A percentile compares a stretch with the other conserved stretches of the same genome.
These are phyloP conservation scores for Trametes versicolor DNA, from an alignment of 1,284 basidiomycete genomes.

Conservation along the genomic window DNA sequence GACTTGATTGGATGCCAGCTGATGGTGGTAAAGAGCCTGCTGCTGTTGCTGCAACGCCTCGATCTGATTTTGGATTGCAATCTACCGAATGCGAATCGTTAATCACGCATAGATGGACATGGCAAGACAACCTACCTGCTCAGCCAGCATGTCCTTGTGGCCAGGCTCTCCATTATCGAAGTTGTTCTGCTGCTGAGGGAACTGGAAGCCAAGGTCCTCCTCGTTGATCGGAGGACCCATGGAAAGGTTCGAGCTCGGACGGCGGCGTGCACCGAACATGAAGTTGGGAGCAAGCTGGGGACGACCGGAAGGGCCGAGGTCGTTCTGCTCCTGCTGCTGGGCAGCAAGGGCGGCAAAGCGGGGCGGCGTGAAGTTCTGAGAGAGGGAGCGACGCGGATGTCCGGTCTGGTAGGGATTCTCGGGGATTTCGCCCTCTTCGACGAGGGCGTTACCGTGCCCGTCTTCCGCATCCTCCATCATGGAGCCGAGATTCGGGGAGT, in stretches of 20 bases:
- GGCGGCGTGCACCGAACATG: constrained; percentile 83
- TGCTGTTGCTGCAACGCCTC: constrained; percentile 92
- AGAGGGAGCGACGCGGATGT: constrained; percentile 78
- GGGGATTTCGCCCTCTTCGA: constrained; percentile 81
- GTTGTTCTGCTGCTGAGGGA: constrained; percentile 72
- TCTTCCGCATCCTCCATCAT: constrained; percentile 87
- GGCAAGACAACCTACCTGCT: constrained; percentile 69
- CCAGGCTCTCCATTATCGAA: constrained; percentile 56
- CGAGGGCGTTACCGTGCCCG: constrained; percentile 51
- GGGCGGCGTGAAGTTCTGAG: constrained; percentile 86
- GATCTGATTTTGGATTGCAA: constrained; percentile 90
- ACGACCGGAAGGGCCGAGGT: constrained; percentile 83
- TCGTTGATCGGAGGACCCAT: constrained; percentile 81
- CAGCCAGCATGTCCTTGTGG: constrained; percentile 86
- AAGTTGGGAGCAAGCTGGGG: constrained; percentile 91
- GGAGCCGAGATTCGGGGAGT: constrained; percentile 79
- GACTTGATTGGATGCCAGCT: constrained; percentile 81
- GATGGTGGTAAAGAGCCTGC: constrained; percentile 89
- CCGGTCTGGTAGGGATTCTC: constrained; percentile 63
- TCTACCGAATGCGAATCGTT: constrained; percentile 54
- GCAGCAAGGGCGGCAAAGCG: constrained; percentile 88
- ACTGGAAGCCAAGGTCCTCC: constrained; percentile 83
- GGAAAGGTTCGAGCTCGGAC: constrained; percentile 58
- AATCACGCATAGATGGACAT: constrained; percentile 4
- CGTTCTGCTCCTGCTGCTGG: constrained; percentile 66